Evolutionary conservation across 192 early-diverging fungal species (phyloP).

Genomic region (Obelidium mucronatum): DNA sequence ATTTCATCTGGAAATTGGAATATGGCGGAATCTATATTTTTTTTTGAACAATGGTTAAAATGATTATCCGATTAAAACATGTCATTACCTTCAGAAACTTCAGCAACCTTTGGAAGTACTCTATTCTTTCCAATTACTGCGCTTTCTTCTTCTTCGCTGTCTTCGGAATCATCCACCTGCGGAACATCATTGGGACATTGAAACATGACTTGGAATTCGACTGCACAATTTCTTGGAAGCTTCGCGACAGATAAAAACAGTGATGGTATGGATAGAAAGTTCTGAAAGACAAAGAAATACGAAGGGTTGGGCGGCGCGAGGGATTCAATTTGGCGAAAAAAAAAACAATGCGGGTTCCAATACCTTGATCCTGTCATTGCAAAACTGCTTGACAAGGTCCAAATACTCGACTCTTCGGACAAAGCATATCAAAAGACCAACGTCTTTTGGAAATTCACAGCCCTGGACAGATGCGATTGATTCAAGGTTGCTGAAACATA

Average conservation of each 20-base stretch:
- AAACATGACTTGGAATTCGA: slow-evolving; percentile 71
- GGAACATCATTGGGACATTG: slow-evolving; percentile 15
- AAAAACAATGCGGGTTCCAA: not conserved
- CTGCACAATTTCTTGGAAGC: slow-evolving; percentile 64
- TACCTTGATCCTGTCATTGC: slow-evolving; percentile 38
- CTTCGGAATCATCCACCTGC: not conserved
- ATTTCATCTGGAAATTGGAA: too few species aligned
- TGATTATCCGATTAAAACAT: too few species aligned
- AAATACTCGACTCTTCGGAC: slow-evolving; percentile 48
- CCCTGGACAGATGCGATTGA: slow-evolving; percentile 54
- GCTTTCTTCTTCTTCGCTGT: not conserved
- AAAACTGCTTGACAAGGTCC: slow-evolving; percentile 42
- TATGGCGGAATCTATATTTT: too few species aligned
- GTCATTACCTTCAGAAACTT: not conserved
- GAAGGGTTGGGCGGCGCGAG: too few species aligned
- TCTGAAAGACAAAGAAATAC: too few species aligned
- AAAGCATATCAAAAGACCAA: slow-evolving; percentile 66
- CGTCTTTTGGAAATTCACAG: slow-evolving; percentile 29
- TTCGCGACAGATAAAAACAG: slow-evolving; percentile 65
- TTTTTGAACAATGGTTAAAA: too few species aligned
- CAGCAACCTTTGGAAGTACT: not conserved
- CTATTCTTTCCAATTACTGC: too few species aligned
- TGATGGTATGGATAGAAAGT: slow-evolving; percentile 47
- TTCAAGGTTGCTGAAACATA: slow-evolving; percentile 64
- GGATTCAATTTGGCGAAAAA: not conserved